Percentiles rank a stretch among this genome's conserved stretches.
Evolutionary conservation across 2,329 filamentous ascomycete genomes (phyloP).

Genomic region (Lecanoromycetidae sp.): DNA sequence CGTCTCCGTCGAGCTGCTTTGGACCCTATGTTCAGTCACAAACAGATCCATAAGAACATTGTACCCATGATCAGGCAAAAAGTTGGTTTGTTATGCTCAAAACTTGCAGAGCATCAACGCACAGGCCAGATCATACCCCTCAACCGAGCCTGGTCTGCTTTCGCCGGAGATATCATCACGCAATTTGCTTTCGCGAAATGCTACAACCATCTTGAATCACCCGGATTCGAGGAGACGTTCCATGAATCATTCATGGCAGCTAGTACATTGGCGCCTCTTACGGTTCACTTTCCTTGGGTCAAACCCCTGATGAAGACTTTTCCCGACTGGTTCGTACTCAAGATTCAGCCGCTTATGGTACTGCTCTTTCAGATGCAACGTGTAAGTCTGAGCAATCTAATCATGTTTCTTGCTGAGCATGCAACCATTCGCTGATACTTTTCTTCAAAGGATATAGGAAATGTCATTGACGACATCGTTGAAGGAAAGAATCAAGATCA

Average conservation of each 20-base stretch:
- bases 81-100: neutral
- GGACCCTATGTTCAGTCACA: constrained; percentile 22
- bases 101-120: neutral
- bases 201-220: constrained; percentile 3
- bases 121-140: constrained; percentile 1
- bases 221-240: constrained; percentile 4
- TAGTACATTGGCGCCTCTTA: neutral
- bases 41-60: constrained; percentile 16
- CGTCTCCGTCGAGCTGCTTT: constrained; percentile 20
- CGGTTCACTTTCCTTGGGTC: constrained; percentile 12
- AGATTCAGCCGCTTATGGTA: neutral
- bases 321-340: constrained; percentile 1
- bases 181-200: constrained; percentile 5
- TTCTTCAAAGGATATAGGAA: too few relatives aligned
- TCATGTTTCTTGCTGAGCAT: too few relatives aligned
- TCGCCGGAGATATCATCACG: constrained; percentile 7
- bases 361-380: too few relatives aligned
- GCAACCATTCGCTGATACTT: too few relatives aligned
- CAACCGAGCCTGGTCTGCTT: constrained; percentile 6
- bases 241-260: neutral
- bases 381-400: too few relatives aligned
- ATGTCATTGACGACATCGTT: too few relatives aligned
- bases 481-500: too few relatives aligned
- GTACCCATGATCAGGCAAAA: constrained; percentile 3
- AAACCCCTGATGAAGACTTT: neutral